These are phyloP conservation scores for Solanum raphanifolium DNA, from an alignment of 257 asterid species.

Conservation along the genomic window DNA sequence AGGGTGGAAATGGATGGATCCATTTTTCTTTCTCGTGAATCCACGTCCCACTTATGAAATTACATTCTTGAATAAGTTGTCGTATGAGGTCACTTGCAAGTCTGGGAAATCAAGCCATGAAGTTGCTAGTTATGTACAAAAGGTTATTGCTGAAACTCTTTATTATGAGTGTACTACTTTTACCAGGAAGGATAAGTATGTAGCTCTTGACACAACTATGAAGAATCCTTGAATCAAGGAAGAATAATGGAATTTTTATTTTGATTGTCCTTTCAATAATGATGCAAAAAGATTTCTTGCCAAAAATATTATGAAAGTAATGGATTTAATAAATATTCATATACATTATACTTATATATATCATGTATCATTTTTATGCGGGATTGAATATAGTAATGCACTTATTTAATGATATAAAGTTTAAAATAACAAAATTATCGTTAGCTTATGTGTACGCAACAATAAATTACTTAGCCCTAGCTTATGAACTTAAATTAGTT, in stretches of 20 bases:
- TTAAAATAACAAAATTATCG: not conserved
- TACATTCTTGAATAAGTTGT: constrained; percentile 22
- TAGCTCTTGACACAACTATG: not conserved
- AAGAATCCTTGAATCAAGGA: not conserved
- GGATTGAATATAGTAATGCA: not conserved
- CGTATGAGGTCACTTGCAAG: constrained; percentile 15
- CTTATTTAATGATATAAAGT: not conserved
- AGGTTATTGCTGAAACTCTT: not conserved
- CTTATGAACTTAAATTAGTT: not conserved
- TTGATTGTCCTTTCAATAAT: not conserved
- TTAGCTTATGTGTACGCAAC: not conserved
- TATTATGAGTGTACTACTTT: not conserved
- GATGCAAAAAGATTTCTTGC: not conserved
- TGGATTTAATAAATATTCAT: too few species aligned
- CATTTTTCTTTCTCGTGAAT: constrained; percentile 27
- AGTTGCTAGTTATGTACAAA: not conserved
- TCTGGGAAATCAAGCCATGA: constrained; percentile 28
- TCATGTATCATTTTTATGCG: not conserved
- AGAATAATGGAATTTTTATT: not conserved
- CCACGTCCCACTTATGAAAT: constrained; percentile 27
- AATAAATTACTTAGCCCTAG: not conserved
- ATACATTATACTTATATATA: not conserved
- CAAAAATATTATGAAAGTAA: not conserved
- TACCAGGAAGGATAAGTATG: not conserved
- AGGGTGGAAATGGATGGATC: constrained; percentile 42